Conservation (phyloP, 1,284 basidiomycete genomes). For the Ganoderma meredithae region DNA sequence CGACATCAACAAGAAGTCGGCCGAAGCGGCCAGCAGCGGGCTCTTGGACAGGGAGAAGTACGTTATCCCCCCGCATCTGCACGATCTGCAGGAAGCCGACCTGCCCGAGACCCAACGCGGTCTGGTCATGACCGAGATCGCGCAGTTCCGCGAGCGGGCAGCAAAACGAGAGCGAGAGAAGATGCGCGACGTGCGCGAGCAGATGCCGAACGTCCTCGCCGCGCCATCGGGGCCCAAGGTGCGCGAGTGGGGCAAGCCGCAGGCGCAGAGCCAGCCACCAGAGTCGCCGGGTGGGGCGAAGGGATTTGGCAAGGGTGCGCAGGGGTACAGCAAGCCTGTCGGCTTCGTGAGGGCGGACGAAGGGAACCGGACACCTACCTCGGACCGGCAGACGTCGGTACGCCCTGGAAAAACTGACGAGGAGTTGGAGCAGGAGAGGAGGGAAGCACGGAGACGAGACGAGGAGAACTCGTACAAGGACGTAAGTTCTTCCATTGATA, state of each 20-base stretch:
- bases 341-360: constrained; percentile 81
- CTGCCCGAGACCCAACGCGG: constrained; percentile 95
- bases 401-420: constrained; percentile 78
- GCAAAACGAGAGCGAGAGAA: constrained; percentile 89
- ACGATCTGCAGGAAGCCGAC: constrained; percentile 94
- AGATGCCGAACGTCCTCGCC: constrained; percentile 51
- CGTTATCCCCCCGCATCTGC: constrained; percentile 92
- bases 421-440: constrained; percentile 81
- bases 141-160: constrained; percentile 88
- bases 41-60: constrained; percentile 81
- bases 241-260: constrained; percentile 78
- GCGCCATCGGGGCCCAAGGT: constrained; percentile 74
- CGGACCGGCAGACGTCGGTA: constrained; percentile 46
- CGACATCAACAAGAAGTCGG: constrained; percentile 68
- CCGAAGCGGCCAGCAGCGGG: constrained; percentile 70
- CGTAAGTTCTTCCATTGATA: constrained; percentile 56
- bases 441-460: constrained; percentile 74
- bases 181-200: constrained; percentile 73
- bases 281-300: constrained; percentile 38
- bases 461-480: constrained; percentile 86
- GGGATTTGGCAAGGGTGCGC: constrained; percentile 69
- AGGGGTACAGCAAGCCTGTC: constrained; percentile 79
- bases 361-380: constrained; percentile 42
- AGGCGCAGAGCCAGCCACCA: constrained; percentile 47
- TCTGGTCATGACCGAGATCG: constrained; percentile 93